Conservation (phyloP, 257 asterid species). For the Solanum ossicruentum region DNA sequence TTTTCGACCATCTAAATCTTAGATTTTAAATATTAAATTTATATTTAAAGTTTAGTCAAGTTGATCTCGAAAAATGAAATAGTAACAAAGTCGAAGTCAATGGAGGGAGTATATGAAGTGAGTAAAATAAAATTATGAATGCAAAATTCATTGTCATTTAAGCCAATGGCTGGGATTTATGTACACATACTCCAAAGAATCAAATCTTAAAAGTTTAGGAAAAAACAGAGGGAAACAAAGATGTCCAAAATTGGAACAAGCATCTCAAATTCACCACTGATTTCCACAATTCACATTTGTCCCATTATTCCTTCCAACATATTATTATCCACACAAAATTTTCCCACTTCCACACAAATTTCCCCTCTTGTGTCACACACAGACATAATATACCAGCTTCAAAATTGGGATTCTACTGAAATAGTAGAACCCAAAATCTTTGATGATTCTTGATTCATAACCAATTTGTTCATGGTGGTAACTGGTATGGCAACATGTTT, state of each 20-base stretch:
- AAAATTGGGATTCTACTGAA: not conserved
- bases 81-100: too few species aligned
- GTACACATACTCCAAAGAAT: not conserved
- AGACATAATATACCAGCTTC: not conserved
- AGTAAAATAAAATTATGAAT: not conserved
- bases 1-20: too few species aligned
- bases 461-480: not conserved
- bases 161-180: not conserved
- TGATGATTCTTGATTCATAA: not conserved
- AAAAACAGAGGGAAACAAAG: not conserved
- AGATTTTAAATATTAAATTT: too few species aligned
- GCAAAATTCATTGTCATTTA: not conserved
- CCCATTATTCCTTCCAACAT: not conserved
- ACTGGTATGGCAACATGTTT: slow-evolving; percentile 33
- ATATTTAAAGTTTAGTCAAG: too few species aligned
- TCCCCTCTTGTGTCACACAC: not conserved
- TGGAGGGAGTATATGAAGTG: too few species aligned
- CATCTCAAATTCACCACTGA: not conserved
- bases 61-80: too few species aligned
- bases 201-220: not conserved
- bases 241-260: not conserved
- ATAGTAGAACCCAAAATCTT: not conserved
- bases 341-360: not conserved
- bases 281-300: not conserved
- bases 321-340: not conserved